Base-by-base conservation (phyloP, 192 early-diverging fungal genomes). In the Chytriomyces confervae region DNA sequence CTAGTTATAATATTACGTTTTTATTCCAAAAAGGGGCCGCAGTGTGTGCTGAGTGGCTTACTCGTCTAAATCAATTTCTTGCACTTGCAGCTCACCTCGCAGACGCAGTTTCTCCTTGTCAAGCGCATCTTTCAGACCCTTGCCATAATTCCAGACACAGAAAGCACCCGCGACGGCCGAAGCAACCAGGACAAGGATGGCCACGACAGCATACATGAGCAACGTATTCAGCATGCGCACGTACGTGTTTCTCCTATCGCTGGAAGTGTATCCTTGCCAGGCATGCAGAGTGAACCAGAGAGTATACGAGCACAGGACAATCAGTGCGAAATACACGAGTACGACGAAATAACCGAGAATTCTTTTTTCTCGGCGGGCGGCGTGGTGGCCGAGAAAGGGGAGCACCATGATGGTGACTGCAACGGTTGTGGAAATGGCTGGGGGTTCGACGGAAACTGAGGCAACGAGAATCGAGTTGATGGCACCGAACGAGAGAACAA, bases 181-280 rank as follows among this genome's bases (percentile, higher is more conserved):
- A 1, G 46, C 62, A 8, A 66, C 11, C 62, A 76, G 24, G 2
- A 76, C 11, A 23, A 61, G 5, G 4, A 6, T 24, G 0, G 29
- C n/a, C 10, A 76, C 13, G 6, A 48, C 62, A 3, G 74, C 74
- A 66, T 76, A 76, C 27, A 76, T 23, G 44, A 74, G 10, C n/a
- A 74, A 74, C 61, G 72, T 57, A 11, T 29, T 18, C 63, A 44
- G 11, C 45, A 46, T 61, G 20, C 72, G 72, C 50, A 18, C 46
- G 3, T 57, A 20, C 1, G 20, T 13, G 53, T 13, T 20, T n/a
- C 20, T 57, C 20, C 20, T 2, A 20, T 20, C 53, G 0, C 16
- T 57, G 0, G 53, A 57, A 57, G 20, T 20, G 3, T 23, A 63
- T 63, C 44, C 53, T 20, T 7, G n/a, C 23, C 13, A 13, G 23